phyloP scores from a whole-genome alignment of 768 basidiomycete species.

The Tulasnella sp. region DNA sequence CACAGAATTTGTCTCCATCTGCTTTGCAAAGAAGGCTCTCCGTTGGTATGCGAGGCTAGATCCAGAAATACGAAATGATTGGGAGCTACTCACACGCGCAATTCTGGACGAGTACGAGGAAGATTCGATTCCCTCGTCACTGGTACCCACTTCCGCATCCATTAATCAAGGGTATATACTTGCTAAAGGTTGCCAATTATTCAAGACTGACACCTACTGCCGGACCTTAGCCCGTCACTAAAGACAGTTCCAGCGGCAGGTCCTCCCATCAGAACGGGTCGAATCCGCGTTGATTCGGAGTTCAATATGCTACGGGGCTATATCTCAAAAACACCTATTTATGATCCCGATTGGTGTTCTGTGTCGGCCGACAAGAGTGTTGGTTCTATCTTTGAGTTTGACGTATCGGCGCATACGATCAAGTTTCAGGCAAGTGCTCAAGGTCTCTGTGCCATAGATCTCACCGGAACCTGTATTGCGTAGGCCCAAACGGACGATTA shows the following conservation, averaged over 20 bases:
- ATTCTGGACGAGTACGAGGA: not conserved
- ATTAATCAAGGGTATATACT: not conserved
- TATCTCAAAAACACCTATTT: not conserved
- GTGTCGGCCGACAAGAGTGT: not conserved
- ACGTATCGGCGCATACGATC: not conserved
- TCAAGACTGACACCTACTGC: too few relatives aligned
- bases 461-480: not conserved
- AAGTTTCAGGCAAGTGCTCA: not conserved
- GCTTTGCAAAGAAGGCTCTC: not conserved
- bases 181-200: not conserved
- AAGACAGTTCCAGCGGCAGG: not conserved
- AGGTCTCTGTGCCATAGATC: not conserved
- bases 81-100: not conserved
- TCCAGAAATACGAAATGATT: not conserved
- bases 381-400: not conserved
- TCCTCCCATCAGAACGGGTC: not conserved
- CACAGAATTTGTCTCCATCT: not conserved
- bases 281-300: not conserved
- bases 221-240: not conserved
- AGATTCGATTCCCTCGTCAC: not conserved
- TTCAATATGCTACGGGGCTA: not conserved
- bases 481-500: not conserved
- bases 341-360: not conserved
- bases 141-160: not conserved
- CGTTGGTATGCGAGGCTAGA: not conserved